Evolutionary conservation across 208 protist genomes (phyloP).

Genomic region (Porcisia hertigi): DNA sequence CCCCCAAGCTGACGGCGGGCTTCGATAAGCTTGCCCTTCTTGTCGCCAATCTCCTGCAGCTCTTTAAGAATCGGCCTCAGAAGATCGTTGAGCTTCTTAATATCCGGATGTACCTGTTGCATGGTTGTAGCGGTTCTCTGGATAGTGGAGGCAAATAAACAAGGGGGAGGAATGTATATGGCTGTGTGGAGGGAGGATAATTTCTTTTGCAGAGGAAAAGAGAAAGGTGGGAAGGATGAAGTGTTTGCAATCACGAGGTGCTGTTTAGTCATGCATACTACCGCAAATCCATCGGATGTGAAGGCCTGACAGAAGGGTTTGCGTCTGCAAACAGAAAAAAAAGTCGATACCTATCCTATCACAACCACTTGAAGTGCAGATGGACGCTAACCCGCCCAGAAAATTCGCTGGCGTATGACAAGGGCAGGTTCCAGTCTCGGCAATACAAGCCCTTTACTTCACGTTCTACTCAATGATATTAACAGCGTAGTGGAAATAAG

Average conservation of each 20-base stretch:
- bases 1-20: constrained; percentile 86
- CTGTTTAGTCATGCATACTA: background rate
- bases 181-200: background rate
- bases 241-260: background rate
- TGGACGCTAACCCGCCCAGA: background rate
- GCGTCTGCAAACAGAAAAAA: background rate
- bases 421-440: background rate
- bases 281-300: background rate
- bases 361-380: background rate
- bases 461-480: background rate
- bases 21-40: constrained; percentile 87
- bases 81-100: constrained; percentile 79
- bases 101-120: constrained; percentile 83
- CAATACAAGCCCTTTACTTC: background rate
- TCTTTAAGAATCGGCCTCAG: constrained; percentile 73
- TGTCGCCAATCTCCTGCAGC: constrained; percentile 81
- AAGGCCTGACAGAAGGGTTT: too few relatives aligned
- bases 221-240: background rate
- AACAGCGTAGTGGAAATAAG: background rate
- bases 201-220: background rate
- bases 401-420: background rate
- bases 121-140: constrained; percentile 23
- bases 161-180: too few relatives aligned
- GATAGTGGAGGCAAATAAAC: background rate
- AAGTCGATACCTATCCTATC: background rate